Evolutionary conservation across 73 alveolate genomes (phyloP).

Genomic region (Durusdinium trenchii): DNA sequence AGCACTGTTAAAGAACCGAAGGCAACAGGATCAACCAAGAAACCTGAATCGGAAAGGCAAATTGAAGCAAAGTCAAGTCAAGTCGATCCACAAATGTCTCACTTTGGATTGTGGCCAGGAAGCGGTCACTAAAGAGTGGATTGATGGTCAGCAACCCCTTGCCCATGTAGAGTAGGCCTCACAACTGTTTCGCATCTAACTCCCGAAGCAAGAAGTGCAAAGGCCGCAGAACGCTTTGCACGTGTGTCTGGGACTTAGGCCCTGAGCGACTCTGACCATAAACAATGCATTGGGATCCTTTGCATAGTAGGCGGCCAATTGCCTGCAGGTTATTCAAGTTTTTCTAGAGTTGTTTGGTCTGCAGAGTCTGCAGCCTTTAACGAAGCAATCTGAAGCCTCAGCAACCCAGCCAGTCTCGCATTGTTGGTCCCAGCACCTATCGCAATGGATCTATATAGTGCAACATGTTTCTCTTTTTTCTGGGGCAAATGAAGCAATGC

Average conservation of each 20-base stretch:
- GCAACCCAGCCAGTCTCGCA: conserved; percentile 98
- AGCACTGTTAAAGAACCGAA: conserved; percentile 69
- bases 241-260: conserved; percentile 96
- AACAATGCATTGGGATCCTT: conserved; percentile 98
- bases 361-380: background rate
- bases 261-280: conserved; percentile 99
- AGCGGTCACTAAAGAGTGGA: conserved; percentile 98
- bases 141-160: conserved; percentile 98
- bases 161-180: conserved; percentile 96
- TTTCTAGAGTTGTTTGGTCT: background rate
- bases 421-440: conserved; percentile 99
- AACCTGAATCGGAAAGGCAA: background rate
- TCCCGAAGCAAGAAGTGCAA: background rate
- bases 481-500: background rate
- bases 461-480: too few relatives aligned
- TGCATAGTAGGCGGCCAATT: conserved; percentile 98
- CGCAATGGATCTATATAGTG: background rate
- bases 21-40: conserved; percentile 82
- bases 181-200: background rate
- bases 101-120: conserved; percentile 54
- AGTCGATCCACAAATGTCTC: background rate
- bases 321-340: conserved; percentile 5
- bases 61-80: background rate
- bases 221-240: conserved; percentile 71
- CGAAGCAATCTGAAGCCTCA: conserved; percentile 95